These are phyloP conservation scores for Carex myosuroides DNA, from an alignment of 176 grass and related monocot genomes.

Conservation along the genomic window DNA sequence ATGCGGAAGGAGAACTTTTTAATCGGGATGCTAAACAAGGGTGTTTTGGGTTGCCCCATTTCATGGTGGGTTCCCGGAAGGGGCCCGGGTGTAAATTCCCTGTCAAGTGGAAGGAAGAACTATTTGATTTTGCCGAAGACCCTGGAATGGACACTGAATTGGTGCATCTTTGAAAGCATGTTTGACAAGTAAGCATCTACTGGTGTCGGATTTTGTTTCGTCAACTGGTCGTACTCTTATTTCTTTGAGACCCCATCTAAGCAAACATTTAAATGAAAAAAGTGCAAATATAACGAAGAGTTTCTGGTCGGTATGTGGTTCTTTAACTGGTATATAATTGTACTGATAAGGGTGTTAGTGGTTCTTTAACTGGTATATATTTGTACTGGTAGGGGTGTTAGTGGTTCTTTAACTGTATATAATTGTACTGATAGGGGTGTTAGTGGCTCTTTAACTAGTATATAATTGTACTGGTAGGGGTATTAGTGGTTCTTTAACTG, in stretches of 20 bases:
- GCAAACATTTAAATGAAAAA: not conserved
- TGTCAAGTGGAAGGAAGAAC: conserved; percentile 42
- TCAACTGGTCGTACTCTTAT: not conserved
- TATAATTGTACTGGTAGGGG: not conserved
- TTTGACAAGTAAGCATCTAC: conserved; percentile 75
- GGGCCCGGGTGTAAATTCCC: conserved; percentile 47
- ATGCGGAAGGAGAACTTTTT: conserved; percentile 99
- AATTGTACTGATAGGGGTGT: too few relatives aligned
- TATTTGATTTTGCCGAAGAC: conserved; percentile 87
- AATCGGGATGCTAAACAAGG: conserved; percentile 98
- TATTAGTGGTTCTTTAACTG: not conserved
- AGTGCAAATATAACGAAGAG: not conserved
- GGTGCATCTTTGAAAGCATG: conserved; percentile 99
- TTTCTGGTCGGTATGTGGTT: not conserved
- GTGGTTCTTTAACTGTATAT: too few relatives aligned
- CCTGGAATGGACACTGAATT: conserved; percentile 96
- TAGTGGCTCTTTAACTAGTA: not conserved
- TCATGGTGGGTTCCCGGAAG: conserved; percentile 62
- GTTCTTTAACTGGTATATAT: not conserved
- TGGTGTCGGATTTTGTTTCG: not conserved
- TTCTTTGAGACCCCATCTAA: not conserved
- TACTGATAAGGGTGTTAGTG: not conserved
- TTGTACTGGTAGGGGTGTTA: too few relatives aligned
- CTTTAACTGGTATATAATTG: not conserved
- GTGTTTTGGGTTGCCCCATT: conserved; percentile 89